These are phyloP conservation scores for Ustilago lituana DNA, from an alignment of 1,284 basidiomycete genomes.

Conservation along the genomic window DNA sequence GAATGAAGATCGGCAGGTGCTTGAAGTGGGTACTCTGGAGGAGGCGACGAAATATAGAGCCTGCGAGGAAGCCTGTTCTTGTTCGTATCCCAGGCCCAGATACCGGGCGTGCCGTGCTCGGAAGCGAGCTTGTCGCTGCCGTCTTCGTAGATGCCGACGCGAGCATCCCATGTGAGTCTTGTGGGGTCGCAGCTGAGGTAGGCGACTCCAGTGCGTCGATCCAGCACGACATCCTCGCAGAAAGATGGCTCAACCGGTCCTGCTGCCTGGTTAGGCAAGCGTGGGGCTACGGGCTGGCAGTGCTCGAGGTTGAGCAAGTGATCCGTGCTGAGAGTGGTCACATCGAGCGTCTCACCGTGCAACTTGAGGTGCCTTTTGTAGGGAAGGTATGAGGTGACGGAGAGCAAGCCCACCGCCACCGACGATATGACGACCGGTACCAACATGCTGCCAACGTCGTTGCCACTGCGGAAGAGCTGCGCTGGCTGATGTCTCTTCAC, in stretches of 20 bases:
- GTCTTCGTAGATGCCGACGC: constrained; percentile 41
- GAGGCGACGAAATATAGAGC: constrained; percentile 43
- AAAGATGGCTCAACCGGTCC: constrained; percentile 41
- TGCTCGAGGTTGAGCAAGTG: constrained; percentile 38
- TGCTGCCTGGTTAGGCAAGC: constrained; percentile 32
- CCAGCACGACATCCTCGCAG: constrained; percentile 54
- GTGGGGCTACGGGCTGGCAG: constrained; percentile 24
- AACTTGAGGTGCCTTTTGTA: constrained; percentile 43
- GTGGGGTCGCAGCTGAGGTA: constrained; percentile 56
- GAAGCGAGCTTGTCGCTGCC: constrained; percentile 11
- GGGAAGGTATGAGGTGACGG: constrained; percentile 42
- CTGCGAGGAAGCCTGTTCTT: constrained; percentile 22
- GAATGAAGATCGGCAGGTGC: constrained; percentile 30
- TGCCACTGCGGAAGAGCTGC: background rate
- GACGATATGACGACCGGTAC: constrained; percentile 35
- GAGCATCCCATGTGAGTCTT: constrained; percentile 49
- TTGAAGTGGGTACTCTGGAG: constrained; percentile 23
- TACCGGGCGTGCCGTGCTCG: constrained; percentile 28
- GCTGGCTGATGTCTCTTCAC: background rate
- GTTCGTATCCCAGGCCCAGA: constrained; percentile 54
- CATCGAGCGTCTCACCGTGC: constrained; percentile 22
- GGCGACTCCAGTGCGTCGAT: constrained; percentile 42
- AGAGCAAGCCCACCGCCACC: constrained; percentile 34
- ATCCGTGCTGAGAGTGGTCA: background rate
- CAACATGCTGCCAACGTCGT: constrained; percentile 14